These are phyloP conservation scores for Exsudoporus frostii DNA, from an alignment of 768 basidiomycete species.

Conservation along the genomic window DNA sequence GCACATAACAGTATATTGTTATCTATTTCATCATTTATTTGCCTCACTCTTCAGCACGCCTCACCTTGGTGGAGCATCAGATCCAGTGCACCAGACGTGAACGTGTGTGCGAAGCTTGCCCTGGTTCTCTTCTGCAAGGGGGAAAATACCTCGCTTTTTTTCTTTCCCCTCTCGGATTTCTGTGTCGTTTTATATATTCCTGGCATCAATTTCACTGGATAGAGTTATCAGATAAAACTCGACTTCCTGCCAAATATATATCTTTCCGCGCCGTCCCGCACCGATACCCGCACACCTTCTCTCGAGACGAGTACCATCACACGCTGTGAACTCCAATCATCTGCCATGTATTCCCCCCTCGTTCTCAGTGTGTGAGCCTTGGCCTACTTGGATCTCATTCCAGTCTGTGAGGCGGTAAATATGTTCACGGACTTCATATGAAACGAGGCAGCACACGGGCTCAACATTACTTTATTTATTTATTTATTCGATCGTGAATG, in stretches of 20 bases:
- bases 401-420: background rate
- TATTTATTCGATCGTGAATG: background rate
- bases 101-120: conserved; percentile 28
- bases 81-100: conserved; percentile 3
- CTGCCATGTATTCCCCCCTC: background rate
- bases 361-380: background rate
- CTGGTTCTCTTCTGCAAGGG: conserved; percentile 10
- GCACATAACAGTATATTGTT: background rate
- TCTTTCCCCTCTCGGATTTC: conserved; percentile 8
- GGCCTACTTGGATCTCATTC: background rate
- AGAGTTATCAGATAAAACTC: conserved; percentile 7
- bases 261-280: background rate
- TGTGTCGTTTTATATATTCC: conserved; percentile 2
- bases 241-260: background rate
- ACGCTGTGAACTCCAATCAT: background rate
- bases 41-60: conserved; percentile 10
- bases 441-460: background rate
- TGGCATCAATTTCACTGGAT: background rate
- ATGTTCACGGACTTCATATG: background rate
- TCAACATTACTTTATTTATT: background rate
- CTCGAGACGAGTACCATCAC: background rate
- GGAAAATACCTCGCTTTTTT: conserved; percentile 11
- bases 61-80: conserved; percentile 21
- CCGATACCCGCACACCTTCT: background rate
- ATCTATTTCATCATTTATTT: background rate